Conservation (phyloP, 495 filamentous ascomycete genomes). For the Geopyxis carbonaria region DNA sequence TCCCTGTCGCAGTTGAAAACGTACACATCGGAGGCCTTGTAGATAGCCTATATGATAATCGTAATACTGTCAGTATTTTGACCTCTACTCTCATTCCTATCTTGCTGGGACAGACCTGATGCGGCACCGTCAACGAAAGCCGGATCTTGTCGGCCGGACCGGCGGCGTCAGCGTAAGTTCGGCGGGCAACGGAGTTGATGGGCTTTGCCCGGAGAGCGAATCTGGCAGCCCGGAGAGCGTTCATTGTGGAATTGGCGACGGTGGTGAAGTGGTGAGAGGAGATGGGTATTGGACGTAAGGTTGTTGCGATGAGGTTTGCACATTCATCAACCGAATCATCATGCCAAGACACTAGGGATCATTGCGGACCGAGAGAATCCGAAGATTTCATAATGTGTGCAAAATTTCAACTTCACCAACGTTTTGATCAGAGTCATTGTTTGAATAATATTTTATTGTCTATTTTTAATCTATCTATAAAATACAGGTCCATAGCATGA, state of each 20-base stretch:
- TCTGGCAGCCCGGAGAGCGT: slow-evolving; percentile 66
- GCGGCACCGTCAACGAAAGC: slow-evolving; percentile 89
- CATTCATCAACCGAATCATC: no score
- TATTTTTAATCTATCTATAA: background rate
- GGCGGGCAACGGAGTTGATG: slow-evolving; percentile 48
- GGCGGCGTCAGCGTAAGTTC: slow-evolving; percentile 82
- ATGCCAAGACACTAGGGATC: no score
- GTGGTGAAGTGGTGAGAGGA: no score
- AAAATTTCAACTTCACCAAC: no score
- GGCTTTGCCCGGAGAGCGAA: slow-evolving; percentile 66
- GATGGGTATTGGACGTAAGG: no score
- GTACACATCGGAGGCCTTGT: slow-evolving; percentile 61
- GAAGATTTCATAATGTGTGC: no score
- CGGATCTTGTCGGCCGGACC: slow-evolving; percentile 55
- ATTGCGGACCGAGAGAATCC: no score
- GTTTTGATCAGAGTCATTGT: no score
- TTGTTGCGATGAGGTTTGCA: no score
- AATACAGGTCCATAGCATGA: background rate
- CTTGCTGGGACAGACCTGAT: slow-evolving; percentile 50
- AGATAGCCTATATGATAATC: slow-evolving; percentile 40
- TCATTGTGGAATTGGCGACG: no score
- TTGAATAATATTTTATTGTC: no score
- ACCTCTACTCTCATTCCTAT: background rate
- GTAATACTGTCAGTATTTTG: slow-evolving; percentile 1
- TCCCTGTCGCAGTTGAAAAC: slow-evolving; percentile 20